Evolutionary conservation across 2,329 filamentous ascomycete species (phyloP).

Genomic region (Aspergillus eucalypticola): DNA sequence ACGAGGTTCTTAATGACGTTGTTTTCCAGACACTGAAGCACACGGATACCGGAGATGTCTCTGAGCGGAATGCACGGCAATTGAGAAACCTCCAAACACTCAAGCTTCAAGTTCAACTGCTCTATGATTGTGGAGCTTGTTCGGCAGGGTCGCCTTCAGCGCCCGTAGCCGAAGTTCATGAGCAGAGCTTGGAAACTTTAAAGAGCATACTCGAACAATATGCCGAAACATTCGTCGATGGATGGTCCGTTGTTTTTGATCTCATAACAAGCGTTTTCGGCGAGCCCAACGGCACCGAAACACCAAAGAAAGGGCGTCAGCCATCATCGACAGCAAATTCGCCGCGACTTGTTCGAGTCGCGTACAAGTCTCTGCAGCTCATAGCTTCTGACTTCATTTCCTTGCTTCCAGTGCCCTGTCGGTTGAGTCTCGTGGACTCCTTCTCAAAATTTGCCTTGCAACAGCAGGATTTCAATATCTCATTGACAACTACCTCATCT

Average conservation of each 20-base stretch:
- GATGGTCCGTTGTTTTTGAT: slow-evolving; percentile 83
- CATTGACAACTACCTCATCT: slow-evolving; percentile 89
- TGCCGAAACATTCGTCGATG: slow-evolving; percentile 77
- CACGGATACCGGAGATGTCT: slow-evolving; percentile 39
- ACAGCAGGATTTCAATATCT: slow-evolving; percentile 90
- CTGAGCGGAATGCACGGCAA: slow-evolving; percentile 64
- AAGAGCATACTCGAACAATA: slow-evolving; percentile 83
- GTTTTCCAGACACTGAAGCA: slow-evolving; percentile 47
- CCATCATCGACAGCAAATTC: slow-evolving; percentile 50
- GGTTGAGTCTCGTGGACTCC: slow-evolving; percentile 77
- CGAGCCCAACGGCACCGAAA: slow-evolving; percentile 29
- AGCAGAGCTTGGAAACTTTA: slow-evolving; percentile 74
- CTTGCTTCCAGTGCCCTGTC: slow-evolving; percentile 69
- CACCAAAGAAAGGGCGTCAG: slow-evolving; percentile 18
- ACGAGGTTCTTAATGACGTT: slow-evolving; percentile 59
- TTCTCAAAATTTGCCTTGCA: slow-evolving; percentile 88
- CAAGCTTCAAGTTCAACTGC: slow-evolving; percentile 59
- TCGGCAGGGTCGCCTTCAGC: slow-evolving; percentile 60
- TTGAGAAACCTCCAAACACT: slow-evolving; percentile 69
- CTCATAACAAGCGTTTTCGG: slow-evolving; percentile 82
- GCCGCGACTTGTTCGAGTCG: slow-evolving; percentile 74
- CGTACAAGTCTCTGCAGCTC: slow-evolving; percentile 86
- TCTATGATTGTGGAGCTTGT: slow-evolving; percentile 58
- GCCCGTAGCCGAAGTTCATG: slow-evolving; percentile 77
- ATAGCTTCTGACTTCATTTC: slow-evolving; percentile 92